Base-by-base conservation (phyloP, 495 filamentous ascomycete genomes). In the Lophiostoma macrostomum region DNA sequence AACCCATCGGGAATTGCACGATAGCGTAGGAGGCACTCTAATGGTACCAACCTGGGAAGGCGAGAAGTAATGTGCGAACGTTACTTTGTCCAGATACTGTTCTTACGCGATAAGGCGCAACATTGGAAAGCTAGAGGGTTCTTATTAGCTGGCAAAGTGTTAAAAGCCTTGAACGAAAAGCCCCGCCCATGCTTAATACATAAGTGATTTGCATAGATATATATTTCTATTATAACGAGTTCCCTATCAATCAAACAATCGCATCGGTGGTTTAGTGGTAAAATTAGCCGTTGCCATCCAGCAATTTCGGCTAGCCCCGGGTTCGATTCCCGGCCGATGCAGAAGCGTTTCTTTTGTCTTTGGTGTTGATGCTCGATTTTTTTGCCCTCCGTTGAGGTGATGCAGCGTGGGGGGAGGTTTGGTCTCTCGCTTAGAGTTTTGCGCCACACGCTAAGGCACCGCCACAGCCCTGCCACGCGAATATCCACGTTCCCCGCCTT, bases 251-350 rank as follows among this genome's bases (percentile, higher is more conserved):
- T 5, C 3, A 50, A 39, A 50, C 13, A 34, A 4, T n/a, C 16
- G 47, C 47, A 50, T 50, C 47, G 47, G 47, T 50, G 47, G 47
- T 50, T 50, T 50, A 50, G 47, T 50, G 47, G 47, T 50, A 50
- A 50, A 50, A 50, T 50, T 50, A 50, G 47, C 47, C 47, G 47
- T 50, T 50, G 47, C 47, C 47, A 50, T 49, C 16, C 16, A 4
- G 43, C 43, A 37, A 25, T 23, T 10, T 50, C 47, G 48, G 48
- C 48, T 52, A 52, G 48, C 48, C 48, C 48, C 48, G 48, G 48
- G 48, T 52, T 52, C 48, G 48, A 52, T 52, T 41, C 30, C 45
- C 45, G 45, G 45, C 45, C 45, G 45, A 49, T 49, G 45, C 45
- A 49, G 20, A n/a, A 13, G 11, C 13, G 19, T 49, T 38, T 36